phyloP scores from a whole-genome alignment of 495 filamentous ascomycete species.

The Xylaria castorea region DNA sequence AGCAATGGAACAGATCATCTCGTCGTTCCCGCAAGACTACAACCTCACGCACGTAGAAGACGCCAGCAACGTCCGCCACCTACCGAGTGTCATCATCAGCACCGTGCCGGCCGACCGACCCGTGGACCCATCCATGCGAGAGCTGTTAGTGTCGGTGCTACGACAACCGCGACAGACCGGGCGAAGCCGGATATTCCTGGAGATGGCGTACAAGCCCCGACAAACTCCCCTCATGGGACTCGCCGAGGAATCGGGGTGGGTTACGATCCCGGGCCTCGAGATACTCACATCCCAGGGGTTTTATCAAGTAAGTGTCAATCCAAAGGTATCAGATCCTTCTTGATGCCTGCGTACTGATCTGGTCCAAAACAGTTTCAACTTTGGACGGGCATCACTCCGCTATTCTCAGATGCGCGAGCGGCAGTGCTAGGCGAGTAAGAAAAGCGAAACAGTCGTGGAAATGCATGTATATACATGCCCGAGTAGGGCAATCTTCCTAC shows the following conservation, averaged over 20 bases:
- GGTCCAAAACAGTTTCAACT: slow-evolving; percentile 63
- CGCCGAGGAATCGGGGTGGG: slow-evolving; percentile 84
- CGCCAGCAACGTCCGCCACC: slow-evolving; percentile 56
- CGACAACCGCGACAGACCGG: slow-evolving; percentile 54
- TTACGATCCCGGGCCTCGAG: slow-evolving; percentile 84
- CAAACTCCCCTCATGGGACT: slow-evolving; percentile 86
- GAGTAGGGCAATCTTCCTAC: background rate
- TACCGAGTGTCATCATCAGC: slow-evolving; percentile 79
- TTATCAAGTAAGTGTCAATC: slow-evolving; percentile 60
- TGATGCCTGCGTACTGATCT: slow-evolving; percentile 22
- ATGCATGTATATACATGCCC: background rate
- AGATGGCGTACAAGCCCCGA: slow-evolving; percentile 96
- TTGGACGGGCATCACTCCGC: slow-evolving; percentile 79
- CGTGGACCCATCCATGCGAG: slow-evolving; percentile 74
- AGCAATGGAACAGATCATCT: slow-evolving; percentile 70
- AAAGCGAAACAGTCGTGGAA: background rate
- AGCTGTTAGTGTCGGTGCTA: slow-evolving; percentile 70
- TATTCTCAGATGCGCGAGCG: slow-evolving; percentile 68
- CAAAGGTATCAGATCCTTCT: background rate
- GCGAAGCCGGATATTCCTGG: slow-evolving; percentile 69
- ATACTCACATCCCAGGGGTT: slow-evolving; percentile 89
- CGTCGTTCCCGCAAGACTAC: slow-evolving; percentile 77
- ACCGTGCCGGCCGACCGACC: slow-evolving; percentile 91
- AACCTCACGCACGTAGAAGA: slow-evolving; percentile 67
- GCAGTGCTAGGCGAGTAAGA: slow-evolving; percentile 50